phyloP scores from a whole-genome alignment of 306 rosid species.

The Ceratonia siliqua region DNA sequence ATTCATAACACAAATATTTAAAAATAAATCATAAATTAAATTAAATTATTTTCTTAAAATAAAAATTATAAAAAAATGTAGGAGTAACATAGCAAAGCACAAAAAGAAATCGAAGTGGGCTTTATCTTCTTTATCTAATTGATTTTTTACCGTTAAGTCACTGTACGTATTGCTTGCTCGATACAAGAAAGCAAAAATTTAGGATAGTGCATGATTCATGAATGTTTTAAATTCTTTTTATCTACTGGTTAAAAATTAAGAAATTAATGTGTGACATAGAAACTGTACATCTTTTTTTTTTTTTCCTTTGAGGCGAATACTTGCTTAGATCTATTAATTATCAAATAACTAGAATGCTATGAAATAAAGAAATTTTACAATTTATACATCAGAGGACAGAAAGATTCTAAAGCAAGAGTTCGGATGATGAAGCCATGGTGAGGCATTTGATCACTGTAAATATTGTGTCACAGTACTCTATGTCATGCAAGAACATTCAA shows the following conservation, averaged over 20 bases:
- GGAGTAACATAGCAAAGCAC: neutral
- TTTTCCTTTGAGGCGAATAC: neutral
- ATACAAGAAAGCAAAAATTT: neutral
- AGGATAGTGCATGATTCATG: neutral
- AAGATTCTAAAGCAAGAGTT: too few species aligned
- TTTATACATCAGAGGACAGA: neutral
- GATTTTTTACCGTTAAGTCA: neutral
- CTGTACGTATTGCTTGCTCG: neutral
- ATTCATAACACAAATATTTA: too few species aligned
- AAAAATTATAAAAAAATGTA: neutral
- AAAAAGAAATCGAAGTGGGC: slow-evolving; percentile 1
- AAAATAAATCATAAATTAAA: too few species aligned
- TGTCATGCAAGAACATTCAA: neutral
- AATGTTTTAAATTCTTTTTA: too few species aligned
- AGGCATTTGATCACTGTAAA: too few species aligned
- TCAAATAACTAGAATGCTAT: neutral
- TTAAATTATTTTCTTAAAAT: neutral
- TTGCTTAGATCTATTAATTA: neutral
- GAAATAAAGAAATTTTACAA: neutral
- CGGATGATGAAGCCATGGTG: too few species aligned
- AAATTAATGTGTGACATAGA: neutral
- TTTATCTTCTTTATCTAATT: neutral
- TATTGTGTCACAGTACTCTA: neutral
- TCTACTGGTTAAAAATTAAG: neutral
- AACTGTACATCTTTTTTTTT: neutral